A percentile compares a stretch with the other conserved stretches of the same genome.
Conservation (phyloP, 2,329 filamentous ascomycete species). For the Aspergillus quadrilineatus region DNA sequence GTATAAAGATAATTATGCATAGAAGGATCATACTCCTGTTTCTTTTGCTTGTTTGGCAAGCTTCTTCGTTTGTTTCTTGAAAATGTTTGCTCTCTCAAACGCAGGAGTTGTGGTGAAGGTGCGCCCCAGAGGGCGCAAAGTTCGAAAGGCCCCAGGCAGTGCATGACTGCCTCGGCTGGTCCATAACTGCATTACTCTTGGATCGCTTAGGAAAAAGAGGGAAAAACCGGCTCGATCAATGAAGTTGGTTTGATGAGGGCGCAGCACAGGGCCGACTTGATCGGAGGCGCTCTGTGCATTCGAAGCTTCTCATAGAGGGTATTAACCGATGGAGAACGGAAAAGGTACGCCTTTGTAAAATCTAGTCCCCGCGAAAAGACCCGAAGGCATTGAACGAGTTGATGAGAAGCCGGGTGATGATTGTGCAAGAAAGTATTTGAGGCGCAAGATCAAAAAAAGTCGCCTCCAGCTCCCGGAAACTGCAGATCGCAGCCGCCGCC, state of each 20-base stretch:
- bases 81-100: conserved; percentile 20
- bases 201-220: not conserved
- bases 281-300: not conserved
- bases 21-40: not conserved
- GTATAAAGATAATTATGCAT: not conserved
- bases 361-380: not conserved
- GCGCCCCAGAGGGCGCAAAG: conserved; percentile 29
- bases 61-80: conserved; percentile 15
- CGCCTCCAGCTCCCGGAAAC: conserved; percentile 5
- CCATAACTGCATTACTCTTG: conserved; percentile 43
- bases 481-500: conserved; percentile 13
- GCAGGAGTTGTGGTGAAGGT: conserved; percentile 33
- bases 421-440: not conserved
- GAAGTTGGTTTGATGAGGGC: not conserved
- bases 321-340: not conserved
- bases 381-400: not conserved
- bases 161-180: conserved; percentile 37
- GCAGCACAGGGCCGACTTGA: conserved; percentile 1
- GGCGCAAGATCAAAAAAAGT: conserved; percentile 1
- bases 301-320: not conserved
- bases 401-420: not conserved
- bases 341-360: not conserved
- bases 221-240: not conserved
- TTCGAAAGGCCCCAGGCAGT: conserved; percentile 43
- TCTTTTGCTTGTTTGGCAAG: not conserved